Conservation (phyloP, 106 monocot genomes). For the Allium fistulosum region DNA sequence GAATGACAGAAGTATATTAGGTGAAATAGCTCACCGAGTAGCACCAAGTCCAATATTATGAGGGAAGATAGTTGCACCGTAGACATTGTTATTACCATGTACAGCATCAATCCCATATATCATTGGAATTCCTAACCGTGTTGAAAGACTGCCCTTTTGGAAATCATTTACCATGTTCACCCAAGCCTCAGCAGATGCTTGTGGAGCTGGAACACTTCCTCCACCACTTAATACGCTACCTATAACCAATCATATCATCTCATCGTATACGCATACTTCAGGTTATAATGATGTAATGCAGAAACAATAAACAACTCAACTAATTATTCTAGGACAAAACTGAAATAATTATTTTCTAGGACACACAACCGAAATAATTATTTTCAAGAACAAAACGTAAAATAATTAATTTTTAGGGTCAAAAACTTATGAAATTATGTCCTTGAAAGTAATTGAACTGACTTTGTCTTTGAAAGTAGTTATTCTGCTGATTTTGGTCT, state of each 20-base stretch:
- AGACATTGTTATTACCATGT: conserved; percentile 55
- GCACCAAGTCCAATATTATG: conserved; percentile 55
- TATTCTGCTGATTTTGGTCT: too few species aligned
- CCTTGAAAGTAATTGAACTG: too few species aligned
- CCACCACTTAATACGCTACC: conserved; percentile 50
- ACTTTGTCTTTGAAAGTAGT: too few species aligned
- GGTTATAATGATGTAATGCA: not conserved
- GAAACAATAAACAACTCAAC: not conserved
- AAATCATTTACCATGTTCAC: conserved; percentile 51
- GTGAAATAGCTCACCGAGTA: conserved; percentile 21
- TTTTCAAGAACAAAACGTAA: too few species aligned
- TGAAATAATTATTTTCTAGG: too few species aligned
- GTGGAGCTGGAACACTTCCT: conserved; percentile 41
- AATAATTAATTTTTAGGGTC: too few species aligned
- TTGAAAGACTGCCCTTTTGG: conserved; percentile 37
- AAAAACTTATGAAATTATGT: too few species aligned
- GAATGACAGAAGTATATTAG: too few species aligned
- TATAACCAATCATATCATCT: not conserved
- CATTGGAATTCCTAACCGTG: conserved; percentile 49
- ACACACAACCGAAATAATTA: too few species aligned
- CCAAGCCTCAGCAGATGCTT: conserved; percentile 34
- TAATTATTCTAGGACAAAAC: too few species aligned
- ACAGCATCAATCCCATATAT: conserved; percentile 57
- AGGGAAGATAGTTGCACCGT: conserved; percentile 46
- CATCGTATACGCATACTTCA: not conserved